These are phyloP conservation scores for Polyporus tsugae DNA, from an alignment of 1,284 basidiomycete species.

Conservation along the genomic window DNA sequence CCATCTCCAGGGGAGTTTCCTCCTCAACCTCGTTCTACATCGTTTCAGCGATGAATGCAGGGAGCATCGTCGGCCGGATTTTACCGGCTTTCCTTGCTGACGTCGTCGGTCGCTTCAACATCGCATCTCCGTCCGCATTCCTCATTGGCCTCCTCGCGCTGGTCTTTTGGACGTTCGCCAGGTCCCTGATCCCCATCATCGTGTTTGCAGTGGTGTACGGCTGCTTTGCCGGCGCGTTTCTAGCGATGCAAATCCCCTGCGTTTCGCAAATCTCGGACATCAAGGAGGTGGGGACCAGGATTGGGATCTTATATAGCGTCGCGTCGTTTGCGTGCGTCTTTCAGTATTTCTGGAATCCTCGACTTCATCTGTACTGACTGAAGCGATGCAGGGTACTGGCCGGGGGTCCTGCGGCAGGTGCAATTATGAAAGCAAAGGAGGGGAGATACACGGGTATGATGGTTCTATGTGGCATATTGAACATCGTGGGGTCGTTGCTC, in stretches of 20 bases:
- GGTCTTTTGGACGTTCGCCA: slow-evolving; percentile 45
- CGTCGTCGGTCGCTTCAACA: slow-evolving; percentile 39
- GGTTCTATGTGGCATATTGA: slow-evolving; percentile 59
- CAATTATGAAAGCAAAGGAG: slow-evolving; percentile 51
- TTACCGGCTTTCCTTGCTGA: slow-evolving; percentile 40
- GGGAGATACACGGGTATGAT: slow-evolving; percentile 60
- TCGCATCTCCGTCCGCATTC: slow-evolving; percentile 35
- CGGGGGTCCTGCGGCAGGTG: slow-evolving; percentile 65
- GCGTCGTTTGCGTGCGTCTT: slow-evolving; percentile 70
- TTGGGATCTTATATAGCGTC: slow-evolving; percentile 67
- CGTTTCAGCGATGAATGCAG: slow-evolving; percentile 39
- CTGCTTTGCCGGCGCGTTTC: slow-evolving; percentile 41
- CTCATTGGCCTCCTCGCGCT: slow-evolving; percentile 29
- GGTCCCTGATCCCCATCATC: slow-evolving; percentile 46
- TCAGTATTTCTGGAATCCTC: not conserved
- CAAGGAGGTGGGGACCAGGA: slow-evolving; percentile 62
- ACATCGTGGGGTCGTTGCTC: slow-evolving; percentile 61
- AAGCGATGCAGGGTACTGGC: slow-evolving; percentile 55
- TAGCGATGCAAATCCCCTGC: slow-evolving; percentile 37
- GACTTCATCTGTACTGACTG: not conserved
- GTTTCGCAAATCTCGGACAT: slow-evolving; percentile 53
- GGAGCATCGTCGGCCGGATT: slow-evolving; percentile 40
- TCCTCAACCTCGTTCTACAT: slow-evolving; percentile 34
- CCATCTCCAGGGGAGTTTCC: slow-evolving; percentile 15
- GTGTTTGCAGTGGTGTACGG: slow-evolving; percentile 66